Conservation (phyloP, 1,284 basidiomycete species). For the Lentinula novae-zelandiae region DNA sequence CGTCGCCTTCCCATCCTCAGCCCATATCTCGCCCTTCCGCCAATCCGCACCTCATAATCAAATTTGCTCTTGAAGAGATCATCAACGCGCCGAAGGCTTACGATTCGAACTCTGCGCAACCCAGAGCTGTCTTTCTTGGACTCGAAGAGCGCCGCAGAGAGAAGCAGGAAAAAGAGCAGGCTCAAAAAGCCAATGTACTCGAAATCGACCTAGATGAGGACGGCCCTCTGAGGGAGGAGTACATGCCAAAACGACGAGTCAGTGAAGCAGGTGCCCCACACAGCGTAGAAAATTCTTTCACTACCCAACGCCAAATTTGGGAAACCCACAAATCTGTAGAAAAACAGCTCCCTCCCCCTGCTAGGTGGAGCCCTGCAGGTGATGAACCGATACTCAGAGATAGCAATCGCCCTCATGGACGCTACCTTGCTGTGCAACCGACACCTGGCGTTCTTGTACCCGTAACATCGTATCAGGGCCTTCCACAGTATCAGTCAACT, state of each 20-base stretch:
- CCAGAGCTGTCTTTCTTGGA: conserved; percentile 67
- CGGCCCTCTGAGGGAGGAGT: conserved; percentile 75
- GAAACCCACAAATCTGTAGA: conserved; percentile 27
- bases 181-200: conserved; percentile 42
- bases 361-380: conserved; percentile 74
- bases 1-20: conserved; percentile 57
- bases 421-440: conserved; percentile 66
- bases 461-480: conserved; percentile 26
- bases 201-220: conserved; percentile 80
- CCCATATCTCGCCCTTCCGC: conserved; percentile 76
- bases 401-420: conserved; percentile 43
- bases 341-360: conserved; percentile 61
- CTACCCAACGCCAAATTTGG: conserved; percentile 24
- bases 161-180: conserved; percentile 38
- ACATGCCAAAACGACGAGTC: conserved; percentile 64
- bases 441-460: conserved; percentile 29
- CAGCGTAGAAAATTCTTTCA: conserved; percentile 18
- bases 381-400: conserved; percentile 67
- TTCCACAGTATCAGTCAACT: conserved; percentile 14
- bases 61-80: conserved; percentile 67
- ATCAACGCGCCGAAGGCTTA: conserved; percentile 41
- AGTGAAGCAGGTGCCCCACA: conserved; percentile 32
- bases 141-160: conserved; percentile 59
- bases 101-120: conserved; percentile 27
- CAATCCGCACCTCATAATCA: conserved; percentile 63